Conservation (phyloP, 2,329 filamentous ascomycete species). For the Chaetomiaceae sp. region DNA sequence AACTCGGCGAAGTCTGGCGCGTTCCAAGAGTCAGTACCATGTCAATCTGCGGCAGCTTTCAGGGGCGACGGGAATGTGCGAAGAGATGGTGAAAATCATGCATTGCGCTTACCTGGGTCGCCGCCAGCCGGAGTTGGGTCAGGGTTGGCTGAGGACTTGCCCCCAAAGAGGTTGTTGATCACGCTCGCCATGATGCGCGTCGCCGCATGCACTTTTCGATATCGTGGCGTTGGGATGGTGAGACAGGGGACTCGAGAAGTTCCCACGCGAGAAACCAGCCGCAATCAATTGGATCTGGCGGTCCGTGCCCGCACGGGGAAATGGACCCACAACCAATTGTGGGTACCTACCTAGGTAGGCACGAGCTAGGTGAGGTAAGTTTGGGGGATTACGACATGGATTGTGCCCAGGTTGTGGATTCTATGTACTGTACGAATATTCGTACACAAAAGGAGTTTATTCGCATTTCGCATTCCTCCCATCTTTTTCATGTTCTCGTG, state of each 20-base stretch:
- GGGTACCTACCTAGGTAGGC: too few species aligned
- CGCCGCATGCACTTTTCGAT: not conserved
- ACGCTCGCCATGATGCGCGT: slow-evolving; percentile 49
- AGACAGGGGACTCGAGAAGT: not conserved
- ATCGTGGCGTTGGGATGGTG: slow-evolving; percentile 2
- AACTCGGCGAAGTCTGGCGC: slow-evolving; percentile 87
- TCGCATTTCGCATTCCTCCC: too few species aligned
- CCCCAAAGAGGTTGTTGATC: slow-evolving; percentile 66
- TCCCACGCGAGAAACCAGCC: not conserved
- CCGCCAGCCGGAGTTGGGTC: slow-evolving; percentile 45
- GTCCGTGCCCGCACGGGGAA: not conserved
- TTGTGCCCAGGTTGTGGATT: too few species aligned
- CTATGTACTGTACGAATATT: too few species aligned
- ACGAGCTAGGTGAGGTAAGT: too few species aligned
- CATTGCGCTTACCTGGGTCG: slow-evolving; percentile 59
- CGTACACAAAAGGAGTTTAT: too few species aligned
- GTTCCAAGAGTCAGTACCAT: not conserved
- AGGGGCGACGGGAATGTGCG: too few species aligned
- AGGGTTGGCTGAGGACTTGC: slow-evolving; percentile 53
- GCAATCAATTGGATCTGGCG: slow-evolving; percentile 3
- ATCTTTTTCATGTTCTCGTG: too few species aligned
- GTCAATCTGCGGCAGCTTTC: not conserved
- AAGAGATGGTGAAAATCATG: too few species aligned
- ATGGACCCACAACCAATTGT: not conserved
- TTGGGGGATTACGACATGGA: slow-evolving; percentile 4